Evolutionary conservation across 345 rosid genomes (phyloP).

Genomic region (Eucalyptus sp.): DNA sequence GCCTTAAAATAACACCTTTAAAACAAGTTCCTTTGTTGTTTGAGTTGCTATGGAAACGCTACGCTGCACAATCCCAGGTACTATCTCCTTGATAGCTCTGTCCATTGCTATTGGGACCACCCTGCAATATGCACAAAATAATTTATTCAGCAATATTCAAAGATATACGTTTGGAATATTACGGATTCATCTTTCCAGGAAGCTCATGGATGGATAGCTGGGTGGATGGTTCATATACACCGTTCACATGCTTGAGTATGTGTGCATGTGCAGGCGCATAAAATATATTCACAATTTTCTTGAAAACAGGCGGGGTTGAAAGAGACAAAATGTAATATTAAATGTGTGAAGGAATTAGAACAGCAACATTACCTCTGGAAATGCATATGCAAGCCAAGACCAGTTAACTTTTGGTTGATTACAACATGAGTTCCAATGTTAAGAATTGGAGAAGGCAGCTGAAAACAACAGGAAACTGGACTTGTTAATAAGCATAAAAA

Average conservation of each 20-base stretch:
- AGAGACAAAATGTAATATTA: neutral
- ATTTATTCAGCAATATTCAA: neutral
- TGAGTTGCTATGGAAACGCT: slow-evolving; percentile 98
- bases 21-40: slow-evolving; percentile 94
- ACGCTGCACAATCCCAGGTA: slow-evolving; percentile 84
- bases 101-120: slow-evolving; percentile 91
- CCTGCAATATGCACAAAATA: slow-evolving; percentile 15
- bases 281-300: neutral
- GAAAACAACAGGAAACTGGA: slow-evolving; percentile 1
- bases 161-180: neutral
- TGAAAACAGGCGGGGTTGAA: neutral
- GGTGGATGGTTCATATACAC: neutral
- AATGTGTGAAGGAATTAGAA: neutral
- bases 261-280: neutral
- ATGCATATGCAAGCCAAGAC: slow-evolving; percentile 64
- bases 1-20: slow-evolving; percentile 43
- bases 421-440: slow-evolving; percentile 77
- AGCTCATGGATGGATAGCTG: neutral
- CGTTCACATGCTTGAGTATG: neutral
- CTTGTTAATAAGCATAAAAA: neutral
- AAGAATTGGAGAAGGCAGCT: slow-evolving; percentile 68
- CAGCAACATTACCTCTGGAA: slow-evolving; percentile 65
- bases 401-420: slow-evolving; percentile 67
- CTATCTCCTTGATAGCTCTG: slow-evolving; percentile 91
- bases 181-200: neutral